phyloP scores from a whole-genome alignment of 352 stramenopile species.

The Phytophthora tentaculata region DNA sequence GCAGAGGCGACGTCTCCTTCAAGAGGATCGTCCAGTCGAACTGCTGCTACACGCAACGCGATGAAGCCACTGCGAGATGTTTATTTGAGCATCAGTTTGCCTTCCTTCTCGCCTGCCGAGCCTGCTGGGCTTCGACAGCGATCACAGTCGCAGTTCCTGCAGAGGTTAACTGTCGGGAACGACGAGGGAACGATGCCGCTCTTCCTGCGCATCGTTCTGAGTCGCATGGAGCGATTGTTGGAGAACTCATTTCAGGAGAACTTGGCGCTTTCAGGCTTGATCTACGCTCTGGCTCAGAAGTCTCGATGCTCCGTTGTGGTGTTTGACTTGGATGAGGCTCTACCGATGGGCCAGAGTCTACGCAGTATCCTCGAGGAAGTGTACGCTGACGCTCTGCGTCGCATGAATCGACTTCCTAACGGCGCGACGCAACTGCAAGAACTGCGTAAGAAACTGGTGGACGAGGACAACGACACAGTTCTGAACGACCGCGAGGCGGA shows the following conservation, averaged over 20 bases:
- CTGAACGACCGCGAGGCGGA: slow-evolving; percentile 73
- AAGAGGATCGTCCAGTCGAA: slow-evolving; percentile 48
- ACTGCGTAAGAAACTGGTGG: slow-evolving; percentile 67
- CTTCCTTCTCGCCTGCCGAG: slow-evolving; percentile 71
- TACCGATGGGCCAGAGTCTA: slow-evolving; percentile 53
- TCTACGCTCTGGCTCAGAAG: slow-evolving; percentile 78
- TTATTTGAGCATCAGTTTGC: slow-evolving; percentile 68
- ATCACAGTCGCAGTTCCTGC: slow-evolving; percentile 26
- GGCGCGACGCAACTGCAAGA: slow-evolving; percentile 50
- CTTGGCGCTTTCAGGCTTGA: slow-evolving; percentile 76
- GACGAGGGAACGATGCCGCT: slow-evolving; percentile 37
- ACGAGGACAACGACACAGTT: slow-evolving; percentile 67
- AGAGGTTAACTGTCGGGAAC: slow-evolving; percentile 20
- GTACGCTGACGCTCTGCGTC: slow-evolving; percentile 65
- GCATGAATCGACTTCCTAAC: slow-evolving; percentile 67
- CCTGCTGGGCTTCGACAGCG: slow-evolving; percentile 38
- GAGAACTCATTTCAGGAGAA: slow-evolving; percentile 89
- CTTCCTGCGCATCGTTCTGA: slow-evolving; percentile 83
- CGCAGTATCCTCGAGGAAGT: slow-evolving; percentile 86
- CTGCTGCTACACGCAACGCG: slow-evolving; percentile 59
- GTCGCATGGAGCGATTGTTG: slow-evolving; percentile 72
- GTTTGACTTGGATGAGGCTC: slow-evolving; percentile 60
- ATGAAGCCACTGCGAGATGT: slow-evolving; percentile 77
- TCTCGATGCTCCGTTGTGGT: slow-evolving; percentile 50
- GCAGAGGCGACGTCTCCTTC: slow-evolving; percentile 11